A percentile compares a stretch with the other conserved stretches of the same genome.
Conservation (phyloP, 1,284 basidiomycete species). For the Pseudozyma thailandica region DNA sequence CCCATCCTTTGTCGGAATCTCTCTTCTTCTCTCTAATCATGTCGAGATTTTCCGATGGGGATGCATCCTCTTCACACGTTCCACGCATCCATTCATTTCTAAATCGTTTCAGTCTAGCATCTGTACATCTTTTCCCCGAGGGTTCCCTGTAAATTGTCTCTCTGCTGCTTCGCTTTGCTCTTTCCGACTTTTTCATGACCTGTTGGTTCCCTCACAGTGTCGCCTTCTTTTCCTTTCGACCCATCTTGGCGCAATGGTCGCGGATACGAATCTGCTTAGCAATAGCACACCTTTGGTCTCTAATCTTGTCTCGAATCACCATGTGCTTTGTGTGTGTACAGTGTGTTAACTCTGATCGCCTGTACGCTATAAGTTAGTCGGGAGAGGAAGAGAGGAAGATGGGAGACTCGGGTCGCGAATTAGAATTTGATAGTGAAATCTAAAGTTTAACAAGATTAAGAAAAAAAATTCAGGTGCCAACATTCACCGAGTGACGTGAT, state of each 20-base stretch:
- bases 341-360: background rate
- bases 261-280: background rate
- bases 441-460: background rate
- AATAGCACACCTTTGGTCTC: background rate
- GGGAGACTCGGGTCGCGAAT: no score
- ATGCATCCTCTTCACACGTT: slow-evolving; percentile 7
- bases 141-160: slow-evolving; percentile 26
- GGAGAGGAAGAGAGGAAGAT: no score
- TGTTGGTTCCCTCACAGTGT: slow-evolving; percentile 12
- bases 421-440: no score
- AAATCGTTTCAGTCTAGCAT: slow-evolving; percentile 16
- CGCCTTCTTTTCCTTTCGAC: background rate
- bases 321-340: background rate
- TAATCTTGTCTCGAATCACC: background rate
- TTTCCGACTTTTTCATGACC: background rate
- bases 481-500: slow-evolving; percentile 8
- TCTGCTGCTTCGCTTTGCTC: slow-evolving; percentile 2
- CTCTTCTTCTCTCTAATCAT: slow-evolving; percentile 7
- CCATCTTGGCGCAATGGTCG: slow-evolving; percentile 29
- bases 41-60: background rate
- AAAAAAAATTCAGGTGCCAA: background rate
- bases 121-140: slow-evolving; percentile 15
- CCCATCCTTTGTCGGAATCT: slow-evolving; percentile 11
- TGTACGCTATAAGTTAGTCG: no score
- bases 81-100: slow-evolving; percentile 3